Evolutionary conservation across 441 rosid genomes (phyloP).

Genomic region (Populus hybrid): DNA sequence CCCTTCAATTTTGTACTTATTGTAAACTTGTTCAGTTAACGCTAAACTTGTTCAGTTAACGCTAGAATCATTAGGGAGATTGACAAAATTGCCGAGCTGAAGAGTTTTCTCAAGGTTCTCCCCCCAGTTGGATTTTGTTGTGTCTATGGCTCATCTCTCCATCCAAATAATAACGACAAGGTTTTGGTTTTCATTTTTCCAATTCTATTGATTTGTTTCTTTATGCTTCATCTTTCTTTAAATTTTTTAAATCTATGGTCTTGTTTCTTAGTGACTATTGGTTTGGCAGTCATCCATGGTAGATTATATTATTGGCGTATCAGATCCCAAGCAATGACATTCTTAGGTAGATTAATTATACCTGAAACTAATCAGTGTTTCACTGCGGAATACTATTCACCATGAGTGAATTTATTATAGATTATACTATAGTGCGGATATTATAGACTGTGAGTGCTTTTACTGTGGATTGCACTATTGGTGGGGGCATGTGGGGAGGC

Average conservation of each 20-base stretch:
- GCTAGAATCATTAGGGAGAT: constrained; percentile 39
- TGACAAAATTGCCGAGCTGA: constrained; percentile 41
- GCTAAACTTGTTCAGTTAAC: background rate
- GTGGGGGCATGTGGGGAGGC: too few relatives aligned
- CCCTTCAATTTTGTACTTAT: constrained; percentile 7
- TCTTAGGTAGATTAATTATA: constrained; percentile 45
- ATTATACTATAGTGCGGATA: fast-evolving
- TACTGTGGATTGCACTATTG: too few relatives aligned
- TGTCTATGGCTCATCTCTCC: constrained; percentile 82
- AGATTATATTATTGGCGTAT: constrained; percentile 79
- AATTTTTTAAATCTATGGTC: background rate
- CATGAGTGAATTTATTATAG: fast-evolving
- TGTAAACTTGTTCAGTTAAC: background rate
- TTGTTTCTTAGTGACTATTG: constrained; percentile 3
- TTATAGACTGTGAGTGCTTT: too few relatives aligned
- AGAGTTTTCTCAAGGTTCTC: constrained; percentile 49
- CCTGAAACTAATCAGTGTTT: too few relatives aligned
- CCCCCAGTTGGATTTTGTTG: constrained; percentile 85
- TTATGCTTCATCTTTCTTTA: background rate
- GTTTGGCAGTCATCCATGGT: constrained; percentile 65
- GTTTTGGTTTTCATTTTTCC: constrained; percentile 29
- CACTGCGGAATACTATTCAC: too few relatives aligned
- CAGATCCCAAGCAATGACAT: constrained; percentile 82
- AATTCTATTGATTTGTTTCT: background rate
- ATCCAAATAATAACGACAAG: constrained; percentile 71